These are phyloP conservation scores for Skeletonema menzelii DNA, from an alignment of 108 stramenopile species.

Conservation along the genomic window DNA sequence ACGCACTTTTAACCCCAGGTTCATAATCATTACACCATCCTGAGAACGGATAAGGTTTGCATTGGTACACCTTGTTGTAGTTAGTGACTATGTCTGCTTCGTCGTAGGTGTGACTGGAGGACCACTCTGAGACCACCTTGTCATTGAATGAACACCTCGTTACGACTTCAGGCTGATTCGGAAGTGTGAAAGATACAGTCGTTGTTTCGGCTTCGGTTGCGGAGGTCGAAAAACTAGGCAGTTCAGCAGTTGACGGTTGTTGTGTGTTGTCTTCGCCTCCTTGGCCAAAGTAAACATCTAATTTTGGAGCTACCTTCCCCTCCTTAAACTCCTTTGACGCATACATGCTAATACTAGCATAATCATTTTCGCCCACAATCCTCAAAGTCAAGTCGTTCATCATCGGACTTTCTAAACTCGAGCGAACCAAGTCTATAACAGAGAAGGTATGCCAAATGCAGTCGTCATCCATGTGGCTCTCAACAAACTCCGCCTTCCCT, in stretches of 20 bases:
- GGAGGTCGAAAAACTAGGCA: neutral
- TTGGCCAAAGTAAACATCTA: neutral
- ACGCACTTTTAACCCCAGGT: neutral
- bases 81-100: neutral
- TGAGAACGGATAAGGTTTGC: constrained; percentile 17
- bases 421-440: neutral
- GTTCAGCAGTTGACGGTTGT: neutral
- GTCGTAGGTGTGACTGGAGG: neutral
- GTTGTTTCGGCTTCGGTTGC: too few species aligned
- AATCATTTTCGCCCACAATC: neutral
- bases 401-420: neutral
- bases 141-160: neutral
- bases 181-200: neutral
- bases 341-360: neutral
- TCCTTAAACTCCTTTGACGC: neutral
- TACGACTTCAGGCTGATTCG: neutral
- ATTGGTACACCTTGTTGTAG: constrained; percentile 14
- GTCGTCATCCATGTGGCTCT: neutral
- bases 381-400: neutral
- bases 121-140: neutral
- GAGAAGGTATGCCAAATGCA: neutral
- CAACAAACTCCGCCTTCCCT: neutral
- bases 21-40: constrained; percentile 25
- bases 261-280: neutral
- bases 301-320: neutral